Evolutionary conservation across 1,284 basidiomycete genomes (phyloP).

Genomic region (Retiboletus fuscus): DNA sequence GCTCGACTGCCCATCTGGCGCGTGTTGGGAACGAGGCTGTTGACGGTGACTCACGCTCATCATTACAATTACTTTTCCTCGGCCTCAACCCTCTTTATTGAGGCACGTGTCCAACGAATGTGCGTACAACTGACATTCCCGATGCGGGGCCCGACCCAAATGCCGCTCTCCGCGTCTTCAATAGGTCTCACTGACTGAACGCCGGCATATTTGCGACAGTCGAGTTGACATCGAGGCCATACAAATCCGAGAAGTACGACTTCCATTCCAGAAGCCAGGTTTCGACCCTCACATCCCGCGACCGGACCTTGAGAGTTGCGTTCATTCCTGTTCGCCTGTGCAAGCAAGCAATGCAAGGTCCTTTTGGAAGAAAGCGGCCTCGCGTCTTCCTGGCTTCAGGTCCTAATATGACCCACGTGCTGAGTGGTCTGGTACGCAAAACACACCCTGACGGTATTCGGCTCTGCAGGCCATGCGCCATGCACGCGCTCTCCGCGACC

Average conservation of each 20-base stretch:
- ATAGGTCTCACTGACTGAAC: slow-evolving; percentile 15
- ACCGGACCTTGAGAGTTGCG: slow-evolving; percentile 35
- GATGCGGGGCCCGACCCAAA: slow-evolving; percentile 18
- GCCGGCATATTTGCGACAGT: slow-evolving; percentile 22
- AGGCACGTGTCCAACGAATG: slow-evolving; percentile 36
- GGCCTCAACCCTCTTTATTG: slow-evolving; percentile 37
- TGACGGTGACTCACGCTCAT: slow-evolving; percentile 43
- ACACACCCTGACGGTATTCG: slow-evolving; percentile 42
- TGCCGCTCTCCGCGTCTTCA: slow-evolving; percentile 11
- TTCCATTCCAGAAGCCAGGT: slow-evolving; percentile 34
- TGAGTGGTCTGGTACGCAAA: slow-evolving; percentile 28
- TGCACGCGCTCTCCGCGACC: slow-evolving; percentile 46
- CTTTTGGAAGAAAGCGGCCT: slow-evolving; percentile 48
- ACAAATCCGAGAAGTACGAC: slow-evolving; percentile 11
- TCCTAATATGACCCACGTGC: slow-evolving; percentile 42
- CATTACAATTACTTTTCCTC: slow-evolving; percentile 42
- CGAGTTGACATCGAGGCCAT: slow-evolving; percentile 14
- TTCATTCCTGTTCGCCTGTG: slow-evolving; percentile 50
- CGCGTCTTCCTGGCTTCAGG: slow-evolving; percentile 48
- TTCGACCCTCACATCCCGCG: slow-evolving; percentile 24
- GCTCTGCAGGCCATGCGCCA: slow-evolving; percentile 45
- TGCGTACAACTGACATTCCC: slow-evolving; percentile 23
- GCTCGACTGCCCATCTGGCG: slow-evolving; percentile 34
- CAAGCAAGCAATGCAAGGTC: slow-evolving; percentile 42
- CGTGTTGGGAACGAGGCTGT: slow-evolving; percentile 48